Evolutionary conservation across 2,329 filamentous ascomycete genomes (phyloP).

Genomic region (Ceratocystis eucalypticola): DNA sequence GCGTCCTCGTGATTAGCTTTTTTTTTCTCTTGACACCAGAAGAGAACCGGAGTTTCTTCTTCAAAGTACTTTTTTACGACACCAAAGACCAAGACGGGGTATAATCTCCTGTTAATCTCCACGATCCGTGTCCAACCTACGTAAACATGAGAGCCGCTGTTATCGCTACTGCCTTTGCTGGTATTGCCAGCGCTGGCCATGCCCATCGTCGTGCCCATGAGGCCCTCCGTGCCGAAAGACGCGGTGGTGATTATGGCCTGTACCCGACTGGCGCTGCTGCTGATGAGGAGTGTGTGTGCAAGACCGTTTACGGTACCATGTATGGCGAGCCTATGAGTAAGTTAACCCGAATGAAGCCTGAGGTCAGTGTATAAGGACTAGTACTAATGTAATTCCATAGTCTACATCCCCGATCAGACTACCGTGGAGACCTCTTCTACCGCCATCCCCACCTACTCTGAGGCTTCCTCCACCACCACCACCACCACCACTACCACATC

Average conservation of each 20-base stretch:
- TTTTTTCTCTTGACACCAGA: slow-evolving; percentile 21
- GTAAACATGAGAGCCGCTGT: slow-evolving; percentile 58
- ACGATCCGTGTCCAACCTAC: slow-evolving; percentile 24
- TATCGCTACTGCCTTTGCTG: slow-evolving; percentile 47
- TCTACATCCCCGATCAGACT: slow-evolving; percentile 9
- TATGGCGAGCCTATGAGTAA: slow-evolving; percentile 53
- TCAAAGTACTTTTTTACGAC: slow-evolving; percentile 23
- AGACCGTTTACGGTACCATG: slow-evolving; percentile 59
- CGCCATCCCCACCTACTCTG: slow-evolving; percentile 23
- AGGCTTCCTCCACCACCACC: slow-evolving; percentile 23
- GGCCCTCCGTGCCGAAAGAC: slow-evolving; percentile 6
- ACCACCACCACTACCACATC: slow-evolving; percentile 22
- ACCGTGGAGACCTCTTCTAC: slow-evolving; percentile 23
- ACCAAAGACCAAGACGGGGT: slow-evolving; percentile 23
- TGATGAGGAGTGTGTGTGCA: slow-evolving; percentile 50
- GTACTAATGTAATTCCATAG: not conserved
- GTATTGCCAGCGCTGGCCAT: slow-evolving; percentile 38
- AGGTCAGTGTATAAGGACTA: not conserved
- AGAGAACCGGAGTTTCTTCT: slow-evolving; percentile 18
- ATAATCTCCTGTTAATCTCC: slow-evolving; percentile 22
- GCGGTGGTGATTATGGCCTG: slow-evolving; percentile 27
- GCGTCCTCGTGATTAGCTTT: slow-evolving; percentile 19
- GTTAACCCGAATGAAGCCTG: slow-evolving; percentile 23
- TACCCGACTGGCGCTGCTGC: slow-evolving; percentile 23
- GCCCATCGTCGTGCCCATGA: slow-evolving; percentile 23